Evolutionary conservation across 176 grass and related monocot genomes (phyloP).

Genomic region (Leersia perrieri): DNA sequence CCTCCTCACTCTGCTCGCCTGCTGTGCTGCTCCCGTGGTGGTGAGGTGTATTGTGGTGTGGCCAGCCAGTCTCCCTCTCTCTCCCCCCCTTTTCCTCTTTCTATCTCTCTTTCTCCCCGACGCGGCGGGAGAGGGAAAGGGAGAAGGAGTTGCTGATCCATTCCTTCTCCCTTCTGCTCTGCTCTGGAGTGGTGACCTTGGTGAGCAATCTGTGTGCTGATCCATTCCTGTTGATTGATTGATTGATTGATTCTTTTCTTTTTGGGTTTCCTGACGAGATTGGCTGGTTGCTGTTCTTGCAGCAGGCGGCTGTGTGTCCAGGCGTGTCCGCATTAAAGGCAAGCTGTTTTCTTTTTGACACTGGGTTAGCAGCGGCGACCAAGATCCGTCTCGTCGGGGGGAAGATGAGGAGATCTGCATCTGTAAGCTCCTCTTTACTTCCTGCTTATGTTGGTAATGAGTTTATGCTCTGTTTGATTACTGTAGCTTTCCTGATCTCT

Average conservation of each 20-base stretch:
- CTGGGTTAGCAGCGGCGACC: not conserved
- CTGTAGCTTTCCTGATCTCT: slow-evolving; percentile 1
- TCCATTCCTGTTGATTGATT: not conserved
- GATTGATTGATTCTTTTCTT: not conserved
- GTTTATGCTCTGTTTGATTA: not conserved
- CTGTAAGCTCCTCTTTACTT: slow-evolving; percentile 32
- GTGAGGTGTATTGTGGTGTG: too few species aligned
- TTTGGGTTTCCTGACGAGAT: not conserved
- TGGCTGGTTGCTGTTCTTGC: slow-evolving; percentile 13
- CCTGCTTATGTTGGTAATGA: not conserved
- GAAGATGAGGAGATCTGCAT: slow-evolving; percentile 67
- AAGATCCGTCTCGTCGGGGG: slow-evolving; percentile 24
- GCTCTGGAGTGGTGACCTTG: not conserved
- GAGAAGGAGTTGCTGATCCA: not conserved
- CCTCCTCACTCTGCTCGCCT: slow-evolving; percentile 14
- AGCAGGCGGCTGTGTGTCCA: not conserved
- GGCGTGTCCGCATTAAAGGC: slow-evolving; percentile 30
- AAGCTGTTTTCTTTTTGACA: slow-evolving; percentile 1
- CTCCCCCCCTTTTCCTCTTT: not conserved
- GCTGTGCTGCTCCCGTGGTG: not conserved
- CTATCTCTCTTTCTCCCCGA: not conserved
- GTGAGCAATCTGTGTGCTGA: not conserved
- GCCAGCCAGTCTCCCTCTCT: too few species aligned
- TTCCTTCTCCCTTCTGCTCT: not conserved
- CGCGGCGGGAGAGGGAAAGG: not conserved